Conservation (phyloP, 768 basidiomycete species). For the Lactarius hatsudake region DNA sequence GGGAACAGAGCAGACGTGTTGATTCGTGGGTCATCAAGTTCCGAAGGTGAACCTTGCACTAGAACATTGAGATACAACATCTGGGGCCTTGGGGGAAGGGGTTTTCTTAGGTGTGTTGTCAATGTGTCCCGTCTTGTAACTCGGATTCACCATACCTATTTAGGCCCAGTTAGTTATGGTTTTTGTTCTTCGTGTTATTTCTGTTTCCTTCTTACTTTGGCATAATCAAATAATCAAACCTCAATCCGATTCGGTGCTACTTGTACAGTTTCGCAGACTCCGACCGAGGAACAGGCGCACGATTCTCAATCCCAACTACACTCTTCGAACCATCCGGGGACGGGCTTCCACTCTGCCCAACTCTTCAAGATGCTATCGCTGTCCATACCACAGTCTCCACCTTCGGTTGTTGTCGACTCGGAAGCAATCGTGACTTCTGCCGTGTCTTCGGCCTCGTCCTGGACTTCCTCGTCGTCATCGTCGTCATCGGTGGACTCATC, state of each 20-base stretch:
- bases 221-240: conserved; percentile 3
- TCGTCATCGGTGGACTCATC: neutral
- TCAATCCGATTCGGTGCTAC: no score
- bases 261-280: neutral
- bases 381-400: neutral
- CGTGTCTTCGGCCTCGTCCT: conserved; percentile 1
- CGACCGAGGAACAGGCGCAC: neutral
- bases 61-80: conserved; percentile 14
- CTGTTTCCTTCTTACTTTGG: neutral
- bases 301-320: neutral
- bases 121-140: neutral
- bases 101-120: conserved; percentile 5
- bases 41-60: conserved; percentile 29
- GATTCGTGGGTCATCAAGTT: conserved; percentile 7
- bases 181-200: neutral
- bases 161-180: neutral
- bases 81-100: conserved; percentile 5
- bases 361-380: neutral
- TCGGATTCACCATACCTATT: neutral
- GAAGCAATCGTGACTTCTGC: neutral
- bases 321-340: neutral
- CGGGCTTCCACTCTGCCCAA: conserved; percentile 14
- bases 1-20: neutral
- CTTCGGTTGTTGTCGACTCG: neutral
- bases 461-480: neutral